Evolutionary conservation across 805 yeast genomes (phyloP), one percentile per base, ranked within the genome.

Genomic region (Lachancea fermentati): DNA sequence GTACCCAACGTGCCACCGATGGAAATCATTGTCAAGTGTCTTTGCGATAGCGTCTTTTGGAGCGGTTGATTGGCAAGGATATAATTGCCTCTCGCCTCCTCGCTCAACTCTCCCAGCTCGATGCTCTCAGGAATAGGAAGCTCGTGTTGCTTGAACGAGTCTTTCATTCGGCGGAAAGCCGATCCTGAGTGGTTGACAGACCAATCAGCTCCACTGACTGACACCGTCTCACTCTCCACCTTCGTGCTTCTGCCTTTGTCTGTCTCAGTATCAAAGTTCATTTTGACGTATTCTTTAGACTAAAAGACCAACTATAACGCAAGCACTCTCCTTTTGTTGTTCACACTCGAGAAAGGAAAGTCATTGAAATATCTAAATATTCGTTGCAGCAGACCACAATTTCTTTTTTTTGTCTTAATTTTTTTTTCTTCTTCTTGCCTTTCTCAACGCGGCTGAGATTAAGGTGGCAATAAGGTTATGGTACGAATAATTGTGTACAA

Each of bases 1-100:
- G 63, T 58, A 22, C 63, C 63, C 30, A 58, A 40, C 16, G 58
- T 52, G 11, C 63, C 63, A 15, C 63, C 63, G 19, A 58, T 55
- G 13, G 63, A 58, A 32, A 58, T 55, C 62, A 58, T 57, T 13
- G 48, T 47, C 29, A 57, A 31, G 36, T 58, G 63, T 36, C 63
- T 42, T 36, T 55, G 50, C 37, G 46, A 42, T 33, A 57, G 32
- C 6, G 42, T 46, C 29, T 47, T 49, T 28, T 45, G 36, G 35
- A 40, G 45, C 2, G 52, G 52, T 30, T 50, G 54, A 32, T 44
- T 37, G n/a, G 51, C 49, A 26, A 50, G 32, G 30, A 30, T 31
- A 24, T 39, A 39, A 30, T 43, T 35, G 14, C 37, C 32, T 6
- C 43, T 30, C 19, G 30, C 30, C 19, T 43, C 31, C 12, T 30